Base-by-base conservation (phyloP, 2,329 filamentous ascomycete genomes). In the Boeremia lycopersici region DNA sequence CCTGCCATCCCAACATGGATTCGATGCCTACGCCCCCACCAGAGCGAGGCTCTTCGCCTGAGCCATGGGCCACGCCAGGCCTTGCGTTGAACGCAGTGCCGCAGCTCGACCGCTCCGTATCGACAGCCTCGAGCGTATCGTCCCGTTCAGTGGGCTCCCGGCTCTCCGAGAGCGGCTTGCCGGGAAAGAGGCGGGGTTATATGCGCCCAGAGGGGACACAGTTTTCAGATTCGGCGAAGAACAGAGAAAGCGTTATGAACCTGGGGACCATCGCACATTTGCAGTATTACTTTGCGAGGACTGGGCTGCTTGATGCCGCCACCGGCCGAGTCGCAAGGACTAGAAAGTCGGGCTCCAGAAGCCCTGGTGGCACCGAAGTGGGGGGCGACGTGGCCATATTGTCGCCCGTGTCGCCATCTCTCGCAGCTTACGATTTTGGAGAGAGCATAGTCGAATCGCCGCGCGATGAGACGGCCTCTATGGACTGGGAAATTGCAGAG, bases 261-360 rank as follows among this genome's bases (percentile, higher is more conserved):
- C 78, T 99, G 59, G 95, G 95, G 49, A 97, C 93, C 76, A 99
- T 99, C 67, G 91, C 93, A 51, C 95, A 99, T 78, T 81, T 99
- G 70, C 95, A 99, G 76, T 96, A 98, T 78, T 99, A 98, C 77
- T 99, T 99, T 78, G 93, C 95, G 31, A 84, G 95, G 56, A 99
- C 95, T 0, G 95, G 95, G 6, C 78, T 99, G 60, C 79, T 99
- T 45, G 95, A 99, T 70, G 92, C 93, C 52, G 97, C 97, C 73
- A 93, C 93, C 31, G 95, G 86, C 48, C 89, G 96, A 73, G 79
- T 96, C 55, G 88, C 90, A 19, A 89, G 89, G 67, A 89, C 88
- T 72, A 81, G 81, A 58, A 84, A 80, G 69, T 51, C 78, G 13
- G 81, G 64, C 29, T 68, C 68, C 40, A 61, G 74, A 13, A 69